Evolutionary conservation across 108 stramenopile genomes (phyloP).

Genomic region (Fragilaria radians): DNA sequence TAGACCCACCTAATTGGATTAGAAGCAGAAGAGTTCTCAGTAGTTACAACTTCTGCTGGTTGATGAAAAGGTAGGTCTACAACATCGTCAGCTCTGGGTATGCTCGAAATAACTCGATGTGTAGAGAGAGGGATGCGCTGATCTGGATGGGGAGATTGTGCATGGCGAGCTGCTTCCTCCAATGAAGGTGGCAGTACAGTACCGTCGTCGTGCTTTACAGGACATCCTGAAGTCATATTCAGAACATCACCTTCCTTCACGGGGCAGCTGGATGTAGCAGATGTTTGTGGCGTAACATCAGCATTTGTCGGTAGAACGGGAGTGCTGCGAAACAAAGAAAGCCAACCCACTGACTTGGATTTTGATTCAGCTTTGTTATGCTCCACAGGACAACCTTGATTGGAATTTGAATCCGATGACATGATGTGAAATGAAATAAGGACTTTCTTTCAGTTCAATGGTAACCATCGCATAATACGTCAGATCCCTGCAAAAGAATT

Average conservation of each 20-base stretch:
- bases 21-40: constrained; percentile 27
- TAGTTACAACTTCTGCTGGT: constrained; percentile 6
- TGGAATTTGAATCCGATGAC: too few relatives aligned
- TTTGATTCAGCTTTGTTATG: too few relatives aligned
- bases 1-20: constrained; percentile 79
- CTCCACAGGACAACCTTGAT: too few relatives aligned
- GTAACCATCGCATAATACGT: too few relatives aligned
- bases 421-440: too few relatives aligned
- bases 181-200: constrained; percentile 48
- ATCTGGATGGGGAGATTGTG: constrained; percentile 65
- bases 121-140: constrained; percentile 70
- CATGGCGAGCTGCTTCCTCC: constrained; percentile 73
- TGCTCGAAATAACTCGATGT: constrained; percentile 59
- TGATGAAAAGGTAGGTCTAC: constrained; percentile 9
- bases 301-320: constrained; percentile 12
- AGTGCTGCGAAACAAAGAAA: too few relatives aligned
- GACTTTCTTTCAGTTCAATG: too few relatives aligned
- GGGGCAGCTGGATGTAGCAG: too few relatives aligned
- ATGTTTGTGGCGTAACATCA: constrained; percentile 10
- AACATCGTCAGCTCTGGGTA: constrained; percentile 52
- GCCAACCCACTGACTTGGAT: too few relatives aligned
- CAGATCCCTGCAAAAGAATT: too few relatives aligned
- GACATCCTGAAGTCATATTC: too few relatives aligned
- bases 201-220: constrained; percentile 11
- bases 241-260: too few relatives aligned